Percentiles rank a stretch among this genome's conserved stretches.
Evolutionary conservation across 2,329 filamentous ascomycete species (phyloP).

Genomic region (Aureobasidium lini): DNA sequence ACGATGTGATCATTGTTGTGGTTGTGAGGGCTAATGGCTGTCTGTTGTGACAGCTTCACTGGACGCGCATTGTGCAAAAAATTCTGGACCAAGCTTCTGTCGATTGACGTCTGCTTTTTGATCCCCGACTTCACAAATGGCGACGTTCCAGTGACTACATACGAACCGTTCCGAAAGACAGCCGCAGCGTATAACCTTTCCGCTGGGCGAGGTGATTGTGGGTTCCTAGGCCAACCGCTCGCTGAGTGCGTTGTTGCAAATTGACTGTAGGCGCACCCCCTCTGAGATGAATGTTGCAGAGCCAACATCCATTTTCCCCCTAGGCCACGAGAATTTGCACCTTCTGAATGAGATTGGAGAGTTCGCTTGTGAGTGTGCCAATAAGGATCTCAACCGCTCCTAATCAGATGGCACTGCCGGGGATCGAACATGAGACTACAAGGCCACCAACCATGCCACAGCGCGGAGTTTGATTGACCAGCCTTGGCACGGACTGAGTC

Average conservation of each 20-base stretch:
- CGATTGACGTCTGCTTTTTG: background rate
- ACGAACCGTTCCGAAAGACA: conserved; percentile 7
- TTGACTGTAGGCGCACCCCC: conserved; percentile 6
- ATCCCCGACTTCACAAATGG: conserved; percentile 7
- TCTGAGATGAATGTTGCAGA: background rate
- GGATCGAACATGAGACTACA: background rate
- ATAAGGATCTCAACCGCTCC: background rate
- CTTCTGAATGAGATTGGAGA: background rate
- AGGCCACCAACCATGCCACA: conserved; percentile 1
- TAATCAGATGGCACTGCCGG: background rate
- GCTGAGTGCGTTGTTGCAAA: conserved; percentile 4
- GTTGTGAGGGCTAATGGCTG: background rate
- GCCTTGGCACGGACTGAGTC: background rate
- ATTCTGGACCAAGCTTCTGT: background rate
- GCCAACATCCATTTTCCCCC: background rate
- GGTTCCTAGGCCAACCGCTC: conserved; percentile 2
- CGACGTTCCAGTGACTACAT: conserved; percentile 6
- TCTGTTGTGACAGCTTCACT: background rate
- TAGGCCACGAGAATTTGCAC: conserved; percentile 4
- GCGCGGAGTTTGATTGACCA: background rate
- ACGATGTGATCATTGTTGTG: too few relatives aligned
- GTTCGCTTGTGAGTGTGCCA: background rate
- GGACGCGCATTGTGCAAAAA: background rate
- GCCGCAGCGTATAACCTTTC: conserved; percentile 11
- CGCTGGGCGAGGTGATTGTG: conserved; percentile 11